Evolutionary conservation across 371 early-diverging fungal species (phyloP).

Genomic region (Lichtheimia corymbifera): DNA sequence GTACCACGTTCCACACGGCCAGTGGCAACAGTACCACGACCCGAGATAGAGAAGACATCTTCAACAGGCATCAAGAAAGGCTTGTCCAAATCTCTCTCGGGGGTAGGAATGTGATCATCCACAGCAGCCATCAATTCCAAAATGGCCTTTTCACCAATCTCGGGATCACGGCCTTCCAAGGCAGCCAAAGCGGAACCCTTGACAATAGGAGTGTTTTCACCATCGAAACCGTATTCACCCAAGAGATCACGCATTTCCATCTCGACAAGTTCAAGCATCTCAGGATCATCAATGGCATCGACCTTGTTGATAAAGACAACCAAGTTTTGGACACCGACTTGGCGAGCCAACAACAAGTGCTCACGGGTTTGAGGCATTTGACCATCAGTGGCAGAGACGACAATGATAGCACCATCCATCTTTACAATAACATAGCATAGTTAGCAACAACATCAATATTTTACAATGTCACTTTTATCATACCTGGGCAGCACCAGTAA

Average conservation of each 20-base stretch:
- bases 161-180: constrained; percentile 89
- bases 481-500: constrained; percentile 97
- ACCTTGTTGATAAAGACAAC: constrained; percentile 99
- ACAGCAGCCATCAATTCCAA: constrained; percentile 93
- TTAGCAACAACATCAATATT: neutral
- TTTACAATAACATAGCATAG: constrained; percentile 3
- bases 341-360: constrained; percentile 95
- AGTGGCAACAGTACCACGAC: constrained; percentile 98
- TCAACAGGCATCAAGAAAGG: constrained; percentile 99
- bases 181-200: constrained; percentile 96
- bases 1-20: constrained; percentile 98
- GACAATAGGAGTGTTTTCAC: constrained; percentile 92
- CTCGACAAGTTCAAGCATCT: constrained; percentile 97
- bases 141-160: constrained; percentile 89
- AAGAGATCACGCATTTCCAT: constrained; percentile 99
- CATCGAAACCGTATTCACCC: constrained; percentile 90
- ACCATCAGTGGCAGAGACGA: constrained; percentile 98
- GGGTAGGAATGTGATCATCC: constrained; percentile 92
- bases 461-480: neutral
- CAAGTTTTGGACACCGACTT: constrained; percentile 94
- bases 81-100: constrained; percentile 93
- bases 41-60: constrained; percentile 98
- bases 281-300: constrained; percentile 95
- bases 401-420: constrained; percentile 99
- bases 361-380: constrained; percentile 96